Base-by-base conservation (phyloP, 1,284 basidiomycete species). In the Peniophora sp. region DNA sequence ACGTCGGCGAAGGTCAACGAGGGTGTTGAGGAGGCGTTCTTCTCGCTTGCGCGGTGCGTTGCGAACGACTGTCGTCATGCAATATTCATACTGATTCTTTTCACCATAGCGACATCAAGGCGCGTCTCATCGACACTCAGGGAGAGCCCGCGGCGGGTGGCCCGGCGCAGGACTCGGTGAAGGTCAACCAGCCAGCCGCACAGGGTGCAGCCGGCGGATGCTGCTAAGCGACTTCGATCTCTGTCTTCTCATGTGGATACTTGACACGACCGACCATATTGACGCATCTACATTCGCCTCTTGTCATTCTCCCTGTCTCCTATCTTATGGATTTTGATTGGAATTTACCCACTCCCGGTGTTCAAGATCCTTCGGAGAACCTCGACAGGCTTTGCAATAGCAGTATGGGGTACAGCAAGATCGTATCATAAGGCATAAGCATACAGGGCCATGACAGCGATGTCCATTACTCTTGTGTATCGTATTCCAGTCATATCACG, bases 21-120 rank as follows among this genome's bases (percentile, higher is more conserved):
- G 54, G 94, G 95, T 56, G 97, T 99, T 18, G 97, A 99, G 71
- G 95, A 98, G 62, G 96, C 97, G 2, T 99, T 99, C 79, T 98
- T 99, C 71, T 91, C 89, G 12, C 79, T 99, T 52, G 96, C 97
- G 35, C 81, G 95, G 93, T 95, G 52, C 57, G 85, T 32, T 32
- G 27, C 27, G 12, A 35, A n/a, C n/a, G n/a, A n/a, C n/a, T n/a
- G n/a, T n/a, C 47, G 17, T 2, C 24, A 15, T 8, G 32, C 23
- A 17, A 50, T 41, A 20, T 24, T 22, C 20, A 24, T 24, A 18
- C 14, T 43, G 2, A 36, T 35, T 36, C 27, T 12, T 32, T 5
- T 41, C 39, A 24, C 48, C 37, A 41, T 65, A 96, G 94, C 66
- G 92, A 95, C 68, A 97, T 97, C 76, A 99, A 99, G 78, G 83